Percentiles rank a stretch among this genome's conserved stretches.
These are phyloP conservation scores for Leucogyrophana mollusca DNA, from an alignment of 768 basidiomycete species.

Conservation along the genomic window DNA sequence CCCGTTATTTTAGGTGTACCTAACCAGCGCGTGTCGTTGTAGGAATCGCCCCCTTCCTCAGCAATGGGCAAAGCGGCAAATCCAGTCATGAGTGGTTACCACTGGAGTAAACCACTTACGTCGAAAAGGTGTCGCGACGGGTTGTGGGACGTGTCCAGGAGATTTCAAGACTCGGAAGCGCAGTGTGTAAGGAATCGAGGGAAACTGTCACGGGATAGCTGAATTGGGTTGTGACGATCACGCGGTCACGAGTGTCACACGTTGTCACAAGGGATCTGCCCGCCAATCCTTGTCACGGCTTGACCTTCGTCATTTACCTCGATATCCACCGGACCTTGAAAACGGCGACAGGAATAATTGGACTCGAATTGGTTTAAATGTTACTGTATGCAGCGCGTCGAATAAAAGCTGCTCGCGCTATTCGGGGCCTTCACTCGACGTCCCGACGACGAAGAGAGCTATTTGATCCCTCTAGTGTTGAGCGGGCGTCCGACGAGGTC, in stretches of 20 bases:
- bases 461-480: slow-evolving; percentile 61
- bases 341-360: too few relatives aligned
- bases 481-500: slow-evolving; percentile 86
- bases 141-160: too few relatives aligned
- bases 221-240: too few relatives aligned
- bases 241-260: too few relatives aligned
- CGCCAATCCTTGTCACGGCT: too few relatives aligned
- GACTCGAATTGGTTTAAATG: slow-evolving; percentile 2
- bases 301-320: too few relatives aligned
- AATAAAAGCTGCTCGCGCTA: background rate
- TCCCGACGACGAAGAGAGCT: slow-evolving; percentile 26
- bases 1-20: slow-evolving; percentile 64
- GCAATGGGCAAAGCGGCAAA: slow-evolving; percentile 46
- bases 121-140: background rate
- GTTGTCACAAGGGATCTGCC: too few relatives aligned
- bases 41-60: slow-evolving; percentile 37
- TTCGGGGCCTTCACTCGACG: slow-evolving; percentile 23
- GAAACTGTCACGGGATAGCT: too few relatives aligned
- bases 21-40: slow-evolving; percentile 37
- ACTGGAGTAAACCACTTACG: slow-evolving; percentile 10
- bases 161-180: too few relatives aligned
- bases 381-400: background rate
- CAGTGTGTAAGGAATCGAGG: too few relatives aligned
- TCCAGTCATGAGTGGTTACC: slow-evolving; percentile 45
- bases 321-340: too few relatives aligned